phyloP scores from a whole-genome alignment of 2,329 filamentous ascomycete genomes.

The Blastomyces gilchristii region DNA sequence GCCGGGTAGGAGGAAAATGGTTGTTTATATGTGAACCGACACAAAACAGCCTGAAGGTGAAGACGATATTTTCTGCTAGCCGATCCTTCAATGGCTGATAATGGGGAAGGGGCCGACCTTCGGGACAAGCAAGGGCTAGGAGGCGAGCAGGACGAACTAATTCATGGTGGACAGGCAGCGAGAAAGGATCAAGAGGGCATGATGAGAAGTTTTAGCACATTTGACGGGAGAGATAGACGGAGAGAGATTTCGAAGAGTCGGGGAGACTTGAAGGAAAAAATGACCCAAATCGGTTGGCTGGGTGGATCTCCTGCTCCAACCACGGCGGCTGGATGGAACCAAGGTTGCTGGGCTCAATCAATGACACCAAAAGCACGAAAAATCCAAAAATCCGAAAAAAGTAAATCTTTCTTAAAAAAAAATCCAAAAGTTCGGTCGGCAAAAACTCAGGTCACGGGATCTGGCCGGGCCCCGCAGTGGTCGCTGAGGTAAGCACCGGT shows the following conservation, averaged over 20 bases:
- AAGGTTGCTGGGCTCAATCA: neutral
- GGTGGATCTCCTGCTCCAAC: slow-evolving; percentile 1
- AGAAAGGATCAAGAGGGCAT: slow-evolving; percentile 1
- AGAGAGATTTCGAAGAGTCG: neutral
- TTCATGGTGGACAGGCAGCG: slow-evolving; percentile 8
- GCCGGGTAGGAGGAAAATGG: slow-evolving; percentile 13
- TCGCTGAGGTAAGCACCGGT: neutral
- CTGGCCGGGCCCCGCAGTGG: neutral
- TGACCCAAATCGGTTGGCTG: neutral
- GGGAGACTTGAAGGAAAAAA: neutral
- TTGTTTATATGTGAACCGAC: neutral
- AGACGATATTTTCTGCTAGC: neutral
- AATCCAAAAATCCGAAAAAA: neutral
- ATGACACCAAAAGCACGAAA: neutral
- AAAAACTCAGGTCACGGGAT: neutral
- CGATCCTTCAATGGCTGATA: neutral
- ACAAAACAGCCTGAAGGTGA: slow-evolving; percentile 17
- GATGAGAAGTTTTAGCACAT: slow-evolving; percentile 4
- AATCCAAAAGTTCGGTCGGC: neutral
- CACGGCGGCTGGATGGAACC: neutral
- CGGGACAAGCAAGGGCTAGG: neutral
- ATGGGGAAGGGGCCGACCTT: neutral
- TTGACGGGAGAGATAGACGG: slow-evolving; percentile 1
- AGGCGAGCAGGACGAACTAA: slow-evolving; percentile 2
- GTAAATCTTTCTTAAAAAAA: neutral